Evolutionary conservation across 1,284 basidiomycete genomes (phyloP), one percentile per base, ranked within the genome.

Genomic region (Xanthoconium separans): DNA sequence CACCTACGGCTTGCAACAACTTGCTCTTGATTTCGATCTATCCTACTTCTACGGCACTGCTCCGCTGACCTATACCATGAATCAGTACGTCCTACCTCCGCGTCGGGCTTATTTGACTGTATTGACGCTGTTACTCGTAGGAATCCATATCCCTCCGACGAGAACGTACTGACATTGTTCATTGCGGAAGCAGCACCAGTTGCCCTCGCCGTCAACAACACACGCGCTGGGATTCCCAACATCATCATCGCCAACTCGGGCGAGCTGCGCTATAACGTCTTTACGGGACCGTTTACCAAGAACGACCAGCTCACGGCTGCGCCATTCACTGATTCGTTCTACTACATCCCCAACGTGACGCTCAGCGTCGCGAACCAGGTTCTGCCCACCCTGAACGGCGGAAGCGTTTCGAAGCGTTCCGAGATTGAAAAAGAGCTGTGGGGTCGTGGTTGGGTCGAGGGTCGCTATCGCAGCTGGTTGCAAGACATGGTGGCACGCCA

Each of bases 271-370:
- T 93, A 87, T 72, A 85, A 91, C 62, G 68, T 94, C 42, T 83
- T 81, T 64, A 57, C 75, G 2, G 91, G 90, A 2, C 59, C 81
- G 3, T 93, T 93, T 72, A 87, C 85, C 43, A 82, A 82, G 65
- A 91, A 93, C 68, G 90, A 93, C 68, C 84, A 91, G 66, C 77
- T 91, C 24, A 89, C 87, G 0, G 79, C 82, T 1, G 84, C 81
- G 16, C 87, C 87, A 1, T 91, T 85, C 64, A 60, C 70, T 0
- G 81, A 89, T 62, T 52, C 73, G 9, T 87, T 89, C 73, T 57
- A 79, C 18, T 89, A 77, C 66, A 77, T 90, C 44, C 70, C 81
- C 2, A 73, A 79, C 37, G 73, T 89, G 43, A 66, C 75, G 0
- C 70, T 79, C 6, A 65, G 70, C 39, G 64, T 80, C 43, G 85